phyloP scores from a whole-genome alignment of 2,329 filamentous ascomycete genomes.

The Bipolaris bicolor region DNA sequence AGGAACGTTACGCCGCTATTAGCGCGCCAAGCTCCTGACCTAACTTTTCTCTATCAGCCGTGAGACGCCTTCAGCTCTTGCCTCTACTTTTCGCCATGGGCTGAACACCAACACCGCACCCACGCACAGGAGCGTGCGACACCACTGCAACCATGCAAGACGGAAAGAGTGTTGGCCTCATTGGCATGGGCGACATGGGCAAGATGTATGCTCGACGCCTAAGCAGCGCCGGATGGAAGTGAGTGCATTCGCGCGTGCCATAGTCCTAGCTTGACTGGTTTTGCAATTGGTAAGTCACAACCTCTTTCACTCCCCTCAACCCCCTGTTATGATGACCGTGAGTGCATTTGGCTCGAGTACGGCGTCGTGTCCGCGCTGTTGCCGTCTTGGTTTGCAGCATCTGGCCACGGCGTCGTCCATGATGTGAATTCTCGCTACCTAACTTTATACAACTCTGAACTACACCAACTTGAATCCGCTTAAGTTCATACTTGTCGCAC shows the following conservation, averaged over 20 bases:
- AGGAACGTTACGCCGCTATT: constrained; percentile 19
- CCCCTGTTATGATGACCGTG: constrained; percentile 87
- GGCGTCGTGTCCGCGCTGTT: constrained; percentile 65
- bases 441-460: constrained; percentile 84
- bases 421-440: constrained; percentile 99
- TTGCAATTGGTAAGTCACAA: constrained; percentile 36
- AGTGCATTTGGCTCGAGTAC: constrained; percentile 99
- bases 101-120: constrained; percentile 35
- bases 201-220: constrained; percentile 95
- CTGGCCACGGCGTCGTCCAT: constrained; percentile 74
- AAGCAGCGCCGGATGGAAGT: constrained; percentile 96
- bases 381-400: constrained; percentile 76
- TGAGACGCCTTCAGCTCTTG: constrained; percentile 14
- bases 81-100: constrained; percentile 31
- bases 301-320: constrained; percentile 16
- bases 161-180: constrained; percentile 81
- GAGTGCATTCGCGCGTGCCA: constrained; percentile 52
- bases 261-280: constrained; percentile 14
- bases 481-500: constrained; percentile 26
- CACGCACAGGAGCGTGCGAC: constrained; percentile 30
- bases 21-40: constrained; percentile 19
- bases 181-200: constrained; percentile 99
- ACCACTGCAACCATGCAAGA: constrained; percentile 60
- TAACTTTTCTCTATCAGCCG: constrained; percentile 29
- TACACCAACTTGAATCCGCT: constrained; percentile 23